Conservation (phyloP, 192 early-diverging fungal species). For the Radiomyces spectabilis region DNA sequence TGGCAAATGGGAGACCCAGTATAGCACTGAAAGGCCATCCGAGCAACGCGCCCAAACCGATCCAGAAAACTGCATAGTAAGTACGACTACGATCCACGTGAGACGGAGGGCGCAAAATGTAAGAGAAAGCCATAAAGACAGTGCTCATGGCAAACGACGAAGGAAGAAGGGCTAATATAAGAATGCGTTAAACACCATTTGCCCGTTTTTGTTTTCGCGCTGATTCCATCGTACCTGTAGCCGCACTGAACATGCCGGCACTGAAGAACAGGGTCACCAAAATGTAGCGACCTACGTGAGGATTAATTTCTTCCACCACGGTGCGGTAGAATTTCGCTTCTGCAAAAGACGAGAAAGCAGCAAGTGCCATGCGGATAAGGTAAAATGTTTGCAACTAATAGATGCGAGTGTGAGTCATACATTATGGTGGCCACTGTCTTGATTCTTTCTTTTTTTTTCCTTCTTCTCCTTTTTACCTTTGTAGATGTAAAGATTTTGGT, state of each 20-base stretch:
- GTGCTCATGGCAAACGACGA: conserved; percentile 90
- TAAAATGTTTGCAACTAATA: conserved; percentile 69
- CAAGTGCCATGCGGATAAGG: conserved; percentile 51
- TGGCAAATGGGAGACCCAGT: conserved; percentile 64
- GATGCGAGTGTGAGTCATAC: not conserved
- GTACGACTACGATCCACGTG: conserved; percentile 36
- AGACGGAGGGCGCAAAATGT: conserved; percentile 50
- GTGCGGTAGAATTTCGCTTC: conserved; percentile 66
- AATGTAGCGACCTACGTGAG: conserved; percentile 60
- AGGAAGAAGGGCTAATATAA: conserved; percentile 65
- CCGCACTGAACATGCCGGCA: conserved; percentile 85
- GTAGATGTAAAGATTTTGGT: conserved; percentile 31
- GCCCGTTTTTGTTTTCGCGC: not conserved
- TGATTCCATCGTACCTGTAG: conserved; percentile 45
- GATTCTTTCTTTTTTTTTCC: not conserved
- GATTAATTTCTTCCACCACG: conserved; percentile 52
- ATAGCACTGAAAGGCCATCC: conserved; percentile 89
- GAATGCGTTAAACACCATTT: too few species aligned
- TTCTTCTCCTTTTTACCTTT: conserved; percentile 27
- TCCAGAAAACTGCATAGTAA: conserved; percentile 48
- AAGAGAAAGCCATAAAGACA: conserved; percentile 67
- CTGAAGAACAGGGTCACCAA: conserved; percentile 53
- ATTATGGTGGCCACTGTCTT: not conserved
- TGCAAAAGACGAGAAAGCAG: conserved; percentile 39
- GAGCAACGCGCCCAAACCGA: conserved; percentile 54